Evolutionary conservation across 2,329 filamentous ascomycete genomes (phyloP).

Genomic region (Pseudohalonectria lignicola): DNA sequence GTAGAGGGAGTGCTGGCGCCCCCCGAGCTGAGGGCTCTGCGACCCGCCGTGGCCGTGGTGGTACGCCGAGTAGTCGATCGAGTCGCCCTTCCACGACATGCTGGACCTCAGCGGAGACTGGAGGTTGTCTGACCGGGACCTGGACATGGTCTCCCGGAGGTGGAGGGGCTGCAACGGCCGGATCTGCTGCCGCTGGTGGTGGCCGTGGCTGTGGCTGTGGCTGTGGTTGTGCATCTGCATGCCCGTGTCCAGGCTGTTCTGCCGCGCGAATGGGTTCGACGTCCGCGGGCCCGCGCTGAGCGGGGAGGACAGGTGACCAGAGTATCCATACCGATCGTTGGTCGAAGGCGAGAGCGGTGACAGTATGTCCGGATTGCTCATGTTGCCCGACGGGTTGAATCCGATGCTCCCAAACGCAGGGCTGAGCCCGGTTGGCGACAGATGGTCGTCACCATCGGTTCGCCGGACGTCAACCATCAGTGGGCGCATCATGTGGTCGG

Average conservation of each 20-base stretch:
- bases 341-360: constrained; percentile 46
- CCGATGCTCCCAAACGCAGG: constrained; percentile 57
- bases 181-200: constrained; percentile 22
- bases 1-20: constrained; percentile 38
- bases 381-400: constrained; percentile 42
- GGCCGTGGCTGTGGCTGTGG: constrained; percentile 28
- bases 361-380: constrained; percentile 41
- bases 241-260: constrained; percentile 31
- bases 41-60: constrained; percentile 23
- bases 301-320: constrained; percentile 35
- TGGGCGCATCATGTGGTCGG: constrained; percentile 53
- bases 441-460: constrained; percentile 51
- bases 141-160: constrained; percentile 43
- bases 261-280: constrained; percentile 41
- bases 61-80: constrained; percentile 46
- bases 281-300: constrained; percentile 32
- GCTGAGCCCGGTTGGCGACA: constrained; percentile 56
- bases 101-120: constrained; percentile 48
- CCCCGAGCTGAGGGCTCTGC: constrained; percentile 31
- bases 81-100: constrained; percentile 53
- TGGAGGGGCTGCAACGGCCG: constrained; percentile 47
- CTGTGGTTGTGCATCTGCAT: constrained; percentile 33
- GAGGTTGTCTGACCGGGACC: constrained; percentile 44
- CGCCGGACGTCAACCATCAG: constrained; percentile 59
- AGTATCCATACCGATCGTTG: constrained; percentile 39